Percentiles rank a stretch among this genome's conserved stretches.
Conservation (phyloP, 2,329 filamentous ascomycete species). For the Xylariales sp. region DNA sequence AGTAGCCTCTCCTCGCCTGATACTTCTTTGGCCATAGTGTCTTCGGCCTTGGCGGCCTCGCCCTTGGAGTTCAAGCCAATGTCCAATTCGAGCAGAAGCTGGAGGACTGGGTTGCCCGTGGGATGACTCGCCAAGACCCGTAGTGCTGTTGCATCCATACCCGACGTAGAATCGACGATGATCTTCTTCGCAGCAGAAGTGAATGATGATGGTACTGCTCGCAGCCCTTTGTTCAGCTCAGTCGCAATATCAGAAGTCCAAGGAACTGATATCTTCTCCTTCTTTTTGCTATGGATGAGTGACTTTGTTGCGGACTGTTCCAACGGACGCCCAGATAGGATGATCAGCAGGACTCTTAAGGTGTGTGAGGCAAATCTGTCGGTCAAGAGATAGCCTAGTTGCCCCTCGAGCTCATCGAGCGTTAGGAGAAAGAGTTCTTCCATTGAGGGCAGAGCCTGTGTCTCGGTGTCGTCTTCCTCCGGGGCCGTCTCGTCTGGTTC, state of each 20-base stretch:
- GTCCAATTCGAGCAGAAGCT: conserved; percentile 83
- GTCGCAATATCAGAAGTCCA: conserved; percentile 44
- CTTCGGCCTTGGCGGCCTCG: conserved; percentile 31
- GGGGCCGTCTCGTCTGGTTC: conserved; percentile 37
- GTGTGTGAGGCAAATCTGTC: conserved; percentile 89
- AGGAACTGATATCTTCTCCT: conserved; percentile 71
- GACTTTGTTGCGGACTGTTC: conserved; percentile 64
- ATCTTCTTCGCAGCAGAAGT: conserved; percentile 73
- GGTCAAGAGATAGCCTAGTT: conserved; percentile 77
- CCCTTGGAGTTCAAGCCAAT: conserved; percentile 67
- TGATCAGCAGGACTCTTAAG: conserved; percentile 76
- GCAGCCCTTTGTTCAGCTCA: conserved; percentile 39
- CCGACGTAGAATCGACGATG: conserved; percentile 68
- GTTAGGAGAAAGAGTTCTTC: conserved; percentile 81
- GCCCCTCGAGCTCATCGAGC: conserved; percentile 81
- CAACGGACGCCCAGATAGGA: conserved; percentile 78
- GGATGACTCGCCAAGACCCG: conserved; percentile 82
- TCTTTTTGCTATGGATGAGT: conserved; percentile 86
- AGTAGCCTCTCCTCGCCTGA: conserved; percentile 53
- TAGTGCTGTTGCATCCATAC: conserved; percentile 74
- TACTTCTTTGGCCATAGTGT: conserved; percentile 38
- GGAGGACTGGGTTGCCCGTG: conserved; percentile 88
- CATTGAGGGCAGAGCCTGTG: conserved; percentile 59
- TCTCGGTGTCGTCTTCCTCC: conserved; percentile 36
- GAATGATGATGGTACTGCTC: conserved; percentile 75